A percentile compares a stretch with the other conserved stretches of the same genome.
These are phyloP conservation scores for Luzula sylvatica DNA, from an alignment of 176 grass and related monocot genomes.

Conservation along the genomic window DNA sequence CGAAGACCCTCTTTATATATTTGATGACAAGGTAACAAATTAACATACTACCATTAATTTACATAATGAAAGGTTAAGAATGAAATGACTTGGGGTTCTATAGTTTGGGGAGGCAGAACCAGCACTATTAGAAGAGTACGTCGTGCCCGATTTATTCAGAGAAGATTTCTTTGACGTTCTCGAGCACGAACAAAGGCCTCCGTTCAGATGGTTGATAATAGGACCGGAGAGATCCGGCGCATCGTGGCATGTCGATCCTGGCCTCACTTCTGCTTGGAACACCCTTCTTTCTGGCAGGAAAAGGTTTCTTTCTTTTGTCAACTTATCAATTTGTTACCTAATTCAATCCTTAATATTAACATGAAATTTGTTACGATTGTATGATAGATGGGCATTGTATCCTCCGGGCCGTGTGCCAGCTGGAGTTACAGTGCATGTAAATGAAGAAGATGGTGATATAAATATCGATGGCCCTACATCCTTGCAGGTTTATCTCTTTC, in stretches of 20 bases:
- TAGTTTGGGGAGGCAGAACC: conserved; percentile 80
- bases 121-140: conserved; percentile 71
- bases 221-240: conserved; percentile 89
- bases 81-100: not conserved
- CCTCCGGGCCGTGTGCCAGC: conserved; percentile 89
- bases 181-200: conserved; percentile 65
- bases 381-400: conserved; percentile 87
- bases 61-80: no score
- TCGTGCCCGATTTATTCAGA: conserved; percentile 71
- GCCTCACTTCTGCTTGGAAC: conserved; percentile 89
- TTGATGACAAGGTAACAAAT: conserved; percentile 84
- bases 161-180: conserved; percentile 84
- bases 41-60: no score
- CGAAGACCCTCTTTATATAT: conserved; percentile 96
- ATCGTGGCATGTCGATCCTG: conserved; percentile 99
- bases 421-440: conserved; percentile 92
- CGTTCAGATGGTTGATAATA: conserved; percentile 95
- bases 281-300: conserved; percentile 89
- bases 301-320: conserved; percentile 40
- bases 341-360: conserved; percentile 17
- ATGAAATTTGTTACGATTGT: not conserved
- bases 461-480: conserved; percentile 85
- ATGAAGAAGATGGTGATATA: conserved; percentile 91
- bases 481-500: conserved; percentile 49
- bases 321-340: not conserved